Percentiles rank a stretch among this genome's conserved stretches.
Evolutionary conservation across 768 basidiomycete species (phyloP).

Genomic region (Megacollybia marginata): DNA sequence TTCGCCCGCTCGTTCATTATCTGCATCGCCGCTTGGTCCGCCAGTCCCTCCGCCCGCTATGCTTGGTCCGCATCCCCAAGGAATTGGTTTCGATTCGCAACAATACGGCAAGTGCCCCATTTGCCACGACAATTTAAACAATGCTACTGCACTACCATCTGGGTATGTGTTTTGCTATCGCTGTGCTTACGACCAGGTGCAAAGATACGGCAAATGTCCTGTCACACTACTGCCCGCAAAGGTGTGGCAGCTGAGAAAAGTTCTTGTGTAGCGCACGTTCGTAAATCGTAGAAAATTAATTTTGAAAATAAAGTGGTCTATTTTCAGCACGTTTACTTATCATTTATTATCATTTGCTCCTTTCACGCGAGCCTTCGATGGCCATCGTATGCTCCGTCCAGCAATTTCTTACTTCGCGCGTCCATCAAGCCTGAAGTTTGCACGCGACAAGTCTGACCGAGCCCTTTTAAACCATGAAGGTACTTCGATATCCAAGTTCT

Average conservation of each 20-base stretch:
- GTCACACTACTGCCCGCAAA: conserved; percentile 73
- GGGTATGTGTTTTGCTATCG: conserved; percentile 95
- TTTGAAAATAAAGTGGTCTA: no score
- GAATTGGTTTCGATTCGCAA: conserved; percentile 52
- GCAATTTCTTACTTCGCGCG: no score
- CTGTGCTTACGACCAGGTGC: conserved; percentile 80
- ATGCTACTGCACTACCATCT: conserved; percentile 85
- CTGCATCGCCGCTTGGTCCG: conserved; percentile 56
- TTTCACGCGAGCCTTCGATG: no score
- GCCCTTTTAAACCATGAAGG: conserved; percentile 4
- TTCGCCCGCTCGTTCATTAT: conserved; percentile 74
- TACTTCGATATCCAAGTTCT: not conserved
- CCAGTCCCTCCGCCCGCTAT: conserved; percentile 72
- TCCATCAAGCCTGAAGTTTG: no score
- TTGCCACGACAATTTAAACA: conserved; percentile 64
- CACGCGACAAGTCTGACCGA: no score
- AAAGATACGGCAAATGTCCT: conserved; percentile 74
- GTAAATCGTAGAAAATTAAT: not conserved
- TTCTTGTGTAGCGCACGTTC: conserved; percentile 64
- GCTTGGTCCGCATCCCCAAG: conserved; percentile 67
- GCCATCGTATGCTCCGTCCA: no score
- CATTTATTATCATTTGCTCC: no score
- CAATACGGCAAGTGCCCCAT: conserved; percentile 83
- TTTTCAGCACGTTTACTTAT: no score
- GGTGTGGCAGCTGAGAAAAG: conserved; percentile 82